phyloP scores from a whole-genome alignment of 192 early-diverging fungal species.

The Coemansia sp. region DNA sequence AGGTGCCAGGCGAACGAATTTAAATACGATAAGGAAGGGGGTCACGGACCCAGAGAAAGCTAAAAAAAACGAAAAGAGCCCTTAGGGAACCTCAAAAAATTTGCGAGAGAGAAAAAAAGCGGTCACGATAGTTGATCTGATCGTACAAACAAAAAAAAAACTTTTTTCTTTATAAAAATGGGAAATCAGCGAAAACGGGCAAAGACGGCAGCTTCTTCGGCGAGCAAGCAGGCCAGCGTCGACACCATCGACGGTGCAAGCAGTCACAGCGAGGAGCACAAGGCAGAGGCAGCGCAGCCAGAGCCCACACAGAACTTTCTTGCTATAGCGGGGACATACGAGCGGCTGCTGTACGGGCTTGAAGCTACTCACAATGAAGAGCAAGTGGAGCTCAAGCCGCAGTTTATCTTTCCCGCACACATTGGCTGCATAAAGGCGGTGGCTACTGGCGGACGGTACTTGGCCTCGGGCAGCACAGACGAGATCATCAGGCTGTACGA shows the following conservation, averaged over 20 bases:
- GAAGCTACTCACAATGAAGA: conserved; percentile 54
- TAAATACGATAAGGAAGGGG: too few species aligned
- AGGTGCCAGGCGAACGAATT: background rate
- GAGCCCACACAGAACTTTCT: conserved; percentile 38
- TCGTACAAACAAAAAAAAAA: conserved; percentile 2
- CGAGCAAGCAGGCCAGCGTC: background rate
- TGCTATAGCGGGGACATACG: conserved; percentile 81
- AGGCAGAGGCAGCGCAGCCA: background rate
- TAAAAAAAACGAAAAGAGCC: conserved; percentile 1
- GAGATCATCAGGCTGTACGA: conserved; percentile 95
- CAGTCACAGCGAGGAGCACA: background rate
- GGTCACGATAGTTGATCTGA: conserved; percentile 4
- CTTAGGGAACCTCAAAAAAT: background rate
- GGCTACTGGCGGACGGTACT: conserved; percentile 67
- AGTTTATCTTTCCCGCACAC: conserved; percentile 96
- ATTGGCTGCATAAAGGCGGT: conserved; percentile 90
- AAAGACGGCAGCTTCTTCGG: background rate
- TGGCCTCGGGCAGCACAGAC: conserved; percentile 95
- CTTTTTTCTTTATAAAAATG: background rate
- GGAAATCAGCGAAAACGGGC: conserved; percentile 8
- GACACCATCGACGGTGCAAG: background rate
- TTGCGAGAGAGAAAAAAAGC: background rate
- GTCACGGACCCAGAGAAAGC: too few species aligned
- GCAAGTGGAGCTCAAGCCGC: conserved; percentile 53
- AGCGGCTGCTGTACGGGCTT: conserved; percentile 94